Base-by-base conservation (phyloP, 2,329 filamentous ascomycete species). In the Torrubiellomyces zombiae region DNA sequence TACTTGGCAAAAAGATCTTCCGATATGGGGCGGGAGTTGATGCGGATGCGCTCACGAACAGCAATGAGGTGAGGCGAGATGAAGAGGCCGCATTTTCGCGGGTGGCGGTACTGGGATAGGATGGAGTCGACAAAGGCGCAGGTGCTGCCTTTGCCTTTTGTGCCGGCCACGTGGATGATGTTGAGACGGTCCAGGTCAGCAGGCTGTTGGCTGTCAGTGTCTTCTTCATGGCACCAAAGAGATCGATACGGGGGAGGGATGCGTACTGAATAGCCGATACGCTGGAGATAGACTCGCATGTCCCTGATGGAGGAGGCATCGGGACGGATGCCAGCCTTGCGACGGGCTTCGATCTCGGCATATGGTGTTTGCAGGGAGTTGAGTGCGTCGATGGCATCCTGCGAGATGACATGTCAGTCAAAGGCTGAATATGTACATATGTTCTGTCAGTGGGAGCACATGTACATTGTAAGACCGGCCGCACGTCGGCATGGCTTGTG, bases 331-430 rank as follows among this genome's bases (percentile, higher is more conserved):
- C 81, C 78, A 11, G 75, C 76, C 45, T 79, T 79, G 27, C 72
- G 66, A 25, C 89, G 73, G 25, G 75, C 72, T 45, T 92, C 73
- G 11, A 94, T 67, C 25, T 82, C 66, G 24, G 76, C 68, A 45
- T 76, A 86, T 26, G 92, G 91, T 20, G 79, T 82, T 50, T 98
- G 89, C 25, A 95, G 70, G 21, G 80, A 77, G 51, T 95, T 95
- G 43, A 95, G 67, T 19, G 78, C 71, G 37, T 72, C 60, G 34
- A 95, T 73, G 23, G 86, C 89, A 47, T 89, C 82, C 82, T 92
- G 36, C 3, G 9, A n/a, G 20, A 13, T 9, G 18, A 14, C n/a
- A n/a, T n/a, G n/a, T n/a, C n/a, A n/a, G n/a, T n/a, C n/a, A n/a
- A n/a, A n/a, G n/a, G n/a, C n/a, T n/a, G n/a, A n/a, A n/a, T n/a